Base-by-base conservation (phyloP, 73 alveolate species). In the Stentor coeruleus region DNA sequence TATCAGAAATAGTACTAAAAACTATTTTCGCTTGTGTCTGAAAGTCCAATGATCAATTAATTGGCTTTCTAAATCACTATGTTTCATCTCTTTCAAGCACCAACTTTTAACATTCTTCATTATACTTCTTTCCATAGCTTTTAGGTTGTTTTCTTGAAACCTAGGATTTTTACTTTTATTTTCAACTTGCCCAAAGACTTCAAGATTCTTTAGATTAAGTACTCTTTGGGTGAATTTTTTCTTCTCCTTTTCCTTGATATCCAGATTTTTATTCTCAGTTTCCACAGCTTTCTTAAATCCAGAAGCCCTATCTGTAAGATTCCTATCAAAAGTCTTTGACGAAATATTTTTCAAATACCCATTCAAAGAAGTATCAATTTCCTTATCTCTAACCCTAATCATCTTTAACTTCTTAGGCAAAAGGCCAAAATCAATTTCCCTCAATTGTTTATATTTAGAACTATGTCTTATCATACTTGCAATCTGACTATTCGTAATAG, bases 21-120 rank as follows among this genome's bases (percentile, higher is more conserved):
- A n/a, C n/a, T n/a, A n/a, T n/a, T n/a, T 49, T 49, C 66, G 6
- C 66, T 66, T 66, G 33, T 20, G 33, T 33, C 39, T 66, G 33
- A 66, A 66, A 14, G 79, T 66, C 26, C 14, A 66, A 66, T 66
- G 79, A 66, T 66, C 79, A 66, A 66, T 66, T 33, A 66, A 33
- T 40, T 66, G 79, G 1, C 11, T 20, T 11, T 66, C 2, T 33
- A 31, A 20, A 2, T 31, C 37, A 20, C 14, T 66, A 20, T 66
- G n/a, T 33, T 33, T 66, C 79, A 20, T 66, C 33, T 66, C 79
- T 11, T 20, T 26, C 14, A 66, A 2, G 39, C 79, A 66, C 79
- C 79, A 66, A 40, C 37, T 66, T 66, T 33, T 66, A 31, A 66
- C 79, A 0, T 26, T 66, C 37, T 33, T 66, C 79, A 28, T 20